These are phyloP conservation scores for Aspergillus vadensis DNA, from an alignment of 2,329 filamentous ascomycete genomes.

Conservation along the genomic window DNA sequence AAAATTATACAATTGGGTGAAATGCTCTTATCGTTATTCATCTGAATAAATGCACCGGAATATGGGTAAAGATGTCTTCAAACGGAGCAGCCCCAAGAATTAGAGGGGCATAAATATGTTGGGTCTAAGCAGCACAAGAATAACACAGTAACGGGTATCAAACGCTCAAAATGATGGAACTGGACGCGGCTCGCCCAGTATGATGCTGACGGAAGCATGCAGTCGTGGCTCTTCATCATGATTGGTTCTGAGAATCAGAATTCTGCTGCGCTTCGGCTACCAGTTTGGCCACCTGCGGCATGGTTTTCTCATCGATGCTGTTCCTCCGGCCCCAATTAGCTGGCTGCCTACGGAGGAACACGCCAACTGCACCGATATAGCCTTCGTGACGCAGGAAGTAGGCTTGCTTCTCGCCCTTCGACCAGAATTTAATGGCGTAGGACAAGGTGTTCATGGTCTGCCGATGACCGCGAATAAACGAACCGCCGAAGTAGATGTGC, in stretches of 20 bases:
- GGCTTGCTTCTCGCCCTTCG: constrained; percentile 87
- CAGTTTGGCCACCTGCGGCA: constrained; percentile 25
- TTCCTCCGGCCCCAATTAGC: constrained; percentile 85
- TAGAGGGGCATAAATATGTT: constrained; percentile 9
- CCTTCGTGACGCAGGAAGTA: constrained; percentile 96
- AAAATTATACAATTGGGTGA: neutral
- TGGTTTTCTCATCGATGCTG: constrained; percentile 63
- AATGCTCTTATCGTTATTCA: neutral
- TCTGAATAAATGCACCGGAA: constrained; percentile 3
- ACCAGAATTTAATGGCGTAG: constrained; percentile 98
- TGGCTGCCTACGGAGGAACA: constrained; percentile 88
- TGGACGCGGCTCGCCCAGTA: constrained; percentile 7
- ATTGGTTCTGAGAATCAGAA: neutral
- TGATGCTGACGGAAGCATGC: constrained; percentile 10
- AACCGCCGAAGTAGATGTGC: constrained; percentile 96
- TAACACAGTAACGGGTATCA: constrained; percentile 25
- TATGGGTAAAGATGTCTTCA: constrained; percentile 8
- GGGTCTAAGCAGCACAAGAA: constrained; percentile 15
- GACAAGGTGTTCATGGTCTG: constrained; percentile 98
- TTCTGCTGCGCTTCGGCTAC: neutral
- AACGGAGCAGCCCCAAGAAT: constrained; percentile 9
- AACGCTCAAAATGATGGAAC: constrained; percentile 21
- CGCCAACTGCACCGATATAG: constrained; percentile 89
- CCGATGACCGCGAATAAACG: constrained; percentile 91
- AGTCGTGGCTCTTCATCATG: constrained; percentile 11